Evolutionary conservation across 2,329 filamentous ascomycete species (phyloP), one percentile per base, ranked within the genome.

Genomic region (Penicillium sp.): DNA sequence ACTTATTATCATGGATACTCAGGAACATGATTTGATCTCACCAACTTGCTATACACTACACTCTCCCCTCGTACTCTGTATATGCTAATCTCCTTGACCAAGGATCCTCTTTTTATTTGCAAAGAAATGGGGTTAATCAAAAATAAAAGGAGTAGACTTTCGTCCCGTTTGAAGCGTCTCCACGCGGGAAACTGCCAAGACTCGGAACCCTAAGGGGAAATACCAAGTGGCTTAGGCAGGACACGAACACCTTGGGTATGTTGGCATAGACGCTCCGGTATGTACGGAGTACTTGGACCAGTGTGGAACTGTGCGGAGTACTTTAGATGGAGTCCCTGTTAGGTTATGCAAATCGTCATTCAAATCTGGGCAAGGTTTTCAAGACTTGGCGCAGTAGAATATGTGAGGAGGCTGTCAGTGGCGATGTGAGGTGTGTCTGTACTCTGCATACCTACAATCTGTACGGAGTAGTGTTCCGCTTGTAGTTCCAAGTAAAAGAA

Each of bases 151-250:
- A 47, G 43, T 52, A 47, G 36, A 40, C 16, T 32, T 14, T 24
- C 14, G 14, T 21, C 7, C 43, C 51, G 57, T 57, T 59, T 55
- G 51, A 51, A 42, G 34, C 43, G 44, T 31, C 57, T 47, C 52
- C 52, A 55, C 54, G 47, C 57, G 57, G 54, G 47, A 51, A 34
- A 34, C 45, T 48, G 57, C 57, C 55, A 59, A 59, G 57, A 13
- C 50, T 14, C 5, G 27, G 40, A 22, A 44, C 27, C 43, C 43
- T 45, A 16, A 45, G 43, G 38, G 38, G 38, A 18, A 40, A 21
- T 34, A 27, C 24, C 24, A 27, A 27, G 24, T 27, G 24, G 32
- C 32, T 34, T 34, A 34, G 32, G 32, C 32, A 34, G 38, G 38
- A 40, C 34, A 36, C 34, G 34, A 36, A 36, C 34, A 36, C 34